phyloP scores from a whole-genome alignment of 495 filamentous ascomycete species.

The Hypoxylon subgilvum region DNA sequence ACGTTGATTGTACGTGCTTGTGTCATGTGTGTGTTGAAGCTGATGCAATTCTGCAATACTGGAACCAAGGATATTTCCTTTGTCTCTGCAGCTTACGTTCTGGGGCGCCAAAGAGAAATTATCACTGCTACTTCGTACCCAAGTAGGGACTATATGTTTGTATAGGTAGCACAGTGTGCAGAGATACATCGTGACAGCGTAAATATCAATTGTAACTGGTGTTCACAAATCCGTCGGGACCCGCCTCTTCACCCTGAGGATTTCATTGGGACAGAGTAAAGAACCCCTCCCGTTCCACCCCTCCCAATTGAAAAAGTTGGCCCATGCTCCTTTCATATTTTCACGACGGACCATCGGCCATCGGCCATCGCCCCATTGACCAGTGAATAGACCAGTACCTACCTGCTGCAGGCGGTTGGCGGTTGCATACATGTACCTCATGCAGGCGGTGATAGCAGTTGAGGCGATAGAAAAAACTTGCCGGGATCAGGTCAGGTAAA shows the following conservation, averaged over 20 bases:
- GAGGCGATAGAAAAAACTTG: conserved; percentile 1
- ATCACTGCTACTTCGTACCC: no score
- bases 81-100: background rate
- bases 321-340: conserved; percentile 30
- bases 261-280: conserved; percentile 12
- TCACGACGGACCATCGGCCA: conserved; percentile 13
- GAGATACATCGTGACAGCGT: no score
- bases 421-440: conserved; percentile 19
- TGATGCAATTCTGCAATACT: conserved; percentile 22
- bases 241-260: background rate
- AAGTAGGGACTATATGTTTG: no score
- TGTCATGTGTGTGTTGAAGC: conserved; percentile 18
- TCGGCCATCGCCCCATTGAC: conserved; percentile 26
- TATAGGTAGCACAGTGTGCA: no score
- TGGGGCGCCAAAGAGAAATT: no score
- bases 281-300: conserved; percentile 21
- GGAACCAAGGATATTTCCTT: conserved; percentile 4
- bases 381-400: no score
- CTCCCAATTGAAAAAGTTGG: no score
- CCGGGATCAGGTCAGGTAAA: no score
- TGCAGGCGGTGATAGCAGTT: conserved; percentile 1
- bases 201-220: no score
- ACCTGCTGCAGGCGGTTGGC: conserved; percentile 5
- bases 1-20: conserved; percentile 8
- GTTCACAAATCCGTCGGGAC: conserved; percentile 30